A percentile compares a stretch with the other conserved stretches of the same genome.
These are phyloP conservation scores for Porcisia hertigi DNA, from an alignment of 208 protist species.

Conservation along the genomic window DNA sequence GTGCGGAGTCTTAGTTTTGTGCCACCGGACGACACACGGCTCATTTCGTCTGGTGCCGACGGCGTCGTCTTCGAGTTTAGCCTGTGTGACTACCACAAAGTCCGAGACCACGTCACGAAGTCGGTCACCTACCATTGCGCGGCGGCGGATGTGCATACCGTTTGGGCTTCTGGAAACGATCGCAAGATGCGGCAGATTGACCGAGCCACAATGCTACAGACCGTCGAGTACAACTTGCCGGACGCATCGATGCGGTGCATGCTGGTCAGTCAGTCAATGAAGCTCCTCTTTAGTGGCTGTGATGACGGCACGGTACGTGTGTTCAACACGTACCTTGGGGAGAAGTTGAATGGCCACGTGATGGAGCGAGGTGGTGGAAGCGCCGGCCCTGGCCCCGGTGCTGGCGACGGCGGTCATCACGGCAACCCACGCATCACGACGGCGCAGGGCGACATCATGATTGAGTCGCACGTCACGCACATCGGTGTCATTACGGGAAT, in stretches of 20 bases:
- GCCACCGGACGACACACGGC: conserved; percentile 89
- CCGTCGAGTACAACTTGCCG: conserved; percentile 71
- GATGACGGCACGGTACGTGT: conserved; percentile 93
- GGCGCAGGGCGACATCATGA: conserved; percentile 58
- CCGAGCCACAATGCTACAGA: conserved; percentile 55
- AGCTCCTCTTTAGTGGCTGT: conserved; percentile 94
- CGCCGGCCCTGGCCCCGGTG: neutral
- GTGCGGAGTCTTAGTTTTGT: conserved; percentile 88
- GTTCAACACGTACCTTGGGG: conserved; percentile 90
- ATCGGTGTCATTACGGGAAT: conserved; percentile 83
- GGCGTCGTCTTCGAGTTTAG: conserved; percentile 96
- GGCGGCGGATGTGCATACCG: conserved; percentile 73
- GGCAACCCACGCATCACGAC: conserved; percentile 15
- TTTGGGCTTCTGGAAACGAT: conserved; percentile 95
- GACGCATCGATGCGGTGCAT: conserved; percentile 84
- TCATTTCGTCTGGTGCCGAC: conserved; percentile 93
- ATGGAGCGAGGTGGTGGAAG: conserved; percentile 33
- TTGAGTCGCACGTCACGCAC: conserved; percentile 88
- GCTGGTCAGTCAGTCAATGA: conserved; percentile 83
- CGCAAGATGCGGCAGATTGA: conserved; percentile 91
- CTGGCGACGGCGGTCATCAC: conserved; percentile 7
- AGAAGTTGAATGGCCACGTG: conserved; percentile 56
- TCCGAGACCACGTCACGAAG: conserved; percentile 93
- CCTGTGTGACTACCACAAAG: conserved; percentile 92
- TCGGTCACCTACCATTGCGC: conserved; percentile 91